Conservation (phyloP, 2,329 filamentous ascomycete species). For the Leptographium radiaticola region DNA sequence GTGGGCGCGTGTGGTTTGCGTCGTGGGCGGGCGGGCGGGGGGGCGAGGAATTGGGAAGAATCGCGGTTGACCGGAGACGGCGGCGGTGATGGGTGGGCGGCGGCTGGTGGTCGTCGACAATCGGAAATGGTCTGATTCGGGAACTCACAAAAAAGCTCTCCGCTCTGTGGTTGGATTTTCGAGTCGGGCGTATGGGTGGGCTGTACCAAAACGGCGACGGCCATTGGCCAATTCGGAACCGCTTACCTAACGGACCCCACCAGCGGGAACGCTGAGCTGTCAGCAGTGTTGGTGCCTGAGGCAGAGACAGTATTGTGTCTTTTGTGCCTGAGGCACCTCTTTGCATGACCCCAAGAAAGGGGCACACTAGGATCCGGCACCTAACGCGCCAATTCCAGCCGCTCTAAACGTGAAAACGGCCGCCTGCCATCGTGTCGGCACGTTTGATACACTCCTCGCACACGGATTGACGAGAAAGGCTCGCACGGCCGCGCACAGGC, state of each 20-base stretch:
- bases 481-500: too few species aligned
- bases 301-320: neutral
- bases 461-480: too few species aligned
- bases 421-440: too few species aligned
- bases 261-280: neutral
- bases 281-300: neutral
- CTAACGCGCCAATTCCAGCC: too few species aligned
- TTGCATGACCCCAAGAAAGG: neutral
- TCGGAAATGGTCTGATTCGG: slow-evolving; percentile 8
- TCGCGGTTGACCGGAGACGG: neutral
- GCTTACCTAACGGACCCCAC: neutral
- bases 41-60: neutral
- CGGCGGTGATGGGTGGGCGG: neutral
- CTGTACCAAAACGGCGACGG: slow-evolving; percentile 3
- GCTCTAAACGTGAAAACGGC: too few species aligned
- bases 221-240: neutral
- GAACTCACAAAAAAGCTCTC: slow-evolving; percentile 9
- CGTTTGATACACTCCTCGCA: too few species aligned
- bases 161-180: neutral
- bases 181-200: slow-evolving; percentile 4
- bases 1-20: too few species aligned
- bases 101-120: neutral
- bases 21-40: too few species aligned
- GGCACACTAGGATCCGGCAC: neutral
- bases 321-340: neutral